These are phyloP conservation scores for Aspergillus ruber DNA, from an alignment of 2,329 filamentous ascomycete species.

Conservation along the genomic window DNA sequence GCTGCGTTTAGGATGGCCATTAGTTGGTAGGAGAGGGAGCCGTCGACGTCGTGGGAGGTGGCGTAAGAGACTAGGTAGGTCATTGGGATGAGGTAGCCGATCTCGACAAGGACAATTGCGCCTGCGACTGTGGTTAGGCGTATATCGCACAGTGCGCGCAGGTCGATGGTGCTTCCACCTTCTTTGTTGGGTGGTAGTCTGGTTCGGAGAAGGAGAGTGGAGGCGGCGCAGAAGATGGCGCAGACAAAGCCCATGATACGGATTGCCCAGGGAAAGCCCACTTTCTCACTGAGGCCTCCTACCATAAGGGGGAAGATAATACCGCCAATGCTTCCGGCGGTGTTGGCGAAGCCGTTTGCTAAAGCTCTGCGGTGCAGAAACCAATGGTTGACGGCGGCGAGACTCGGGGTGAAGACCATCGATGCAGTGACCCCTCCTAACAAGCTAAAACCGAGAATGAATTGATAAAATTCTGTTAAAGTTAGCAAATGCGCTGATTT, in stretches of 20 bases:
- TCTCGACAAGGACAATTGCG: slow-evolving; percentile 30
- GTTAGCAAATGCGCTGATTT: not conserved
- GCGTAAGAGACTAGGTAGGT: slow-evolving; percentile 30
- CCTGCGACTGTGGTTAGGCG: slow-evolving; percentile 19
- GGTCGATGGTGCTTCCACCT: slow-evolving; percentile 12
- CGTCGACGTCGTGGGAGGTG: slow-evolving; percentile 17
- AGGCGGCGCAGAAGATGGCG: not conserved
- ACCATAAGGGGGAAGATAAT: slow-evolving; percentile 18
- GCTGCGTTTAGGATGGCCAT: slow-evolving; percentile 26
- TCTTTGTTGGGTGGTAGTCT: slow-evolving; percentile 12
- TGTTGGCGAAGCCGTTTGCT: slow-evolving; percentile 16
- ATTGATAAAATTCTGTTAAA: slow-evolving; percentile 11
- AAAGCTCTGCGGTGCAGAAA: slow-evolving; percentile 17
- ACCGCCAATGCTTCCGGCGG: slow-evolving; percentile 15
- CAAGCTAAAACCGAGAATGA: slow-evolving; percentile 17
- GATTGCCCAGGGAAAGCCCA: slow-evolving; percentile 13
- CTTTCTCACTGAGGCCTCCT: slow-evolving; percentile 1
- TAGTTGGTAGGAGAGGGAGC: slow-evolving; percentile 22
- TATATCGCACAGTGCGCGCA: slow-evolving; percentile 18
- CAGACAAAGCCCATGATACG: slow-evolving; percentile 6
- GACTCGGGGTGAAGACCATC: slow-evolving; percentile 15
- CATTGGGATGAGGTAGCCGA: slow-evolving; percentile 30
- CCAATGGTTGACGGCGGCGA: slow-evolving; percentile 19
- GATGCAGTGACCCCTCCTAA: slow-evolving; percentile 14
- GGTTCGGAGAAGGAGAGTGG: slow-evolving; percentile 1